A percentile compares a stretch with the other conserved stretches of the same genome.
Evolutionary conservation across 2,329 filamentous ascomycete genomes (phyloP).

Genomic region (Ceratocystis variospora): DNA sequence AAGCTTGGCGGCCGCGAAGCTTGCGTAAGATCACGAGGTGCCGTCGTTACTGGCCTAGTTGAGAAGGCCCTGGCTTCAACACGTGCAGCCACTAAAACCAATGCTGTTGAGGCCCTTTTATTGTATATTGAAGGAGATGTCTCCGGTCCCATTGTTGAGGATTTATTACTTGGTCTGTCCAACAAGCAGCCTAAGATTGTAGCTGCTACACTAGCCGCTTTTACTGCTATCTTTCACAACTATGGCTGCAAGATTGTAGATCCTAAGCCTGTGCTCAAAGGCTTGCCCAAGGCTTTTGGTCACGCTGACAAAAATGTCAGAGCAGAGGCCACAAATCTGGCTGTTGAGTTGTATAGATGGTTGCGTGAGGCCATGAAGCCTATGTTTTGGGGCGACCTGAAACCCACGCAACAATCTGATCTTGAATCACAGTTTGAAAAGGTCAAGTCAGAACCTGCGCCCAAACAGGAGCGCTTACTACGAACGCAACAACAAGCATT

Average conservation of each 20-base stretch:
- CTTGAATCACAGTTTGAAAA: constrained; percentile 89
- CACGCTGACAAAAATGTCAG: constrained; percentile 98
- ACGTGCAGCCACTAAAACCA: constrained; percentile 75
- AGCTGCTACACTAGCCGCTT: constrained; percentile 52
- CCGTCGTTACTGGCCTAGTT: constrained; percentile 63
- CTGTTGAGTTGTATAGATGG: constrained; percentile 94
- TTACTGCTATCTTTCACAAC: constrained; percentile 78
- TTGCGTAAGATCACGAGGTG: constrained; percentile 60
- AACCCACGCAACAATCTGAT: constrained; percentile 88
- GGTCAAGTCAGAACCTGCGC: constrained; percentile 70
- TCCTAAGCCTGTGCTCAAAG: constrained; percentile 79
- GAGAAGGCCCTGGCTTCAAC: constrained; percentile 88
- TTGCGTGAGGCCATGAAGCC: constrained; percentile 95
- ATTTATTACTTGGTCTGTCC: constrained; percentile 66
- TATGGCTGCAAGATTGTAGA: constrained; percentile 92
- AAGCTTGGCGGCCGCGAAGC: constrained; percentile 77
- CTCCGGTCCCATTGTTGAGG: constrained; percentile 74
- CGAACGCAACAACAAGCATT: constrained; percentile 78
- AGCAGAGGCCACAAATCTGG: constrained; percentile 79
- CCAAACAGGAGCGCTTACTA: constrained; percentile 81
- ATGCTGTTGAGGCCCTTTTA: constrained; percentile 70
- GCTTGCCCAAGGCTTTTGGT: constrained; percentile 77
- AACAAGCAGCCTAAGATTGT: constrained; percentile 90
- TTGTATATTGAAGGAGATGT: constrained; percentile 84
- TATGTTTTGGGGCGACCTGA: constrained; percentile 90